Conservation (phyloP, 1,139 yeast genomes). For the Yarrowia galli region DNA sequence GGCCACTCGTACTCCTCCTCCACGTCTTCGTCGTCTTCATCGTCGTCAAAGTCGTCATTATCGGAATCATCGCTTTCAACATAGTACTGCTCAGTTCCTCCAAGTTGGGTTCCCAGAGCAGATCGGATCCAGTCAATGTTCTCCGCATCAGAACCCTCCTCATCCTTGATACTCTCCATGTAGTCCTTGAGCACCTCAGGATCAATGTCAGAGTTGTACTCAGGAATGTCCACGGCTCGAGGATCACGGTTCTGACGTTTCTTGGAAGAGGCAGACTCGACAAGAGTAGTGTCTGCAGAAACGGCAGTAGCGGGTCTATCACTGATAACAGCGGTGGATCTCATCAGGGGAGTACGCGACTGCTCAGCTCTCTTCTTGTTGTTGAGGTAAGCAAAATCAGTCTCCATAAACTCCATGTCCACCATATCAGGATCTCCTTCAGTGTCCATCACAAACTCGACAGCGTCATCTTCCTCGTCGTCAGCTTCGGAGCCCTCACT, state of each 20-base stretch:
- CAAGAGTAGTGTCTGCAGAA: neutral
- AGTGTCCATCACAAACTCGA: conserved; percentile 53
- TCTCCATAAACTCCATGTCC: conserved; percentile 41
- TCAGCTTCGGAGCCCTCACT: conserved; percentile 11
- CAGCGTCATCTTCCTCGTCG: conserved; percentile 42
- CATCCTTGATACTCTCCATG: neutral
- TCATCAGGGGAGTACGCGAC: conserved; percentile 18
- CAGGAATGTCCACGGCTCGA: conserved; percentile 18
- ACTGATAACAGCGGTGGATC: conserved; percentile 2
- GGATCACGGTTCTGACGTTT: neutral
- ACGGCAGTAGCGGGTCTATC: neutral
- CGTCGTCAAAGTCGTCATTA: conserved; percentile 9
- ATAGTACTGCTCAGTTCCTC: conserved; percentile 24
- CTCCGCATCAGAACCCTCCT: neutral
- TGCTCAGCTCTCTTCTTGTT: conserved; percentile 30
- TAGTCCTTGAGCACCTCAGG: conserved; percentile 11
- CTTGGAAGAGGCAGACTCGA: neutral
- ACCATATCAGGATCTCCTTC: conserved; percentile 42
- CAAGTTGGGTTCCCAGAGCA: conserved; percentile 22
- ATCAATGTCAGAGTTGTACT: conserved; percentile 27
- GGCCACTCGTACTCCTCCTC: conserved; percentile 24
- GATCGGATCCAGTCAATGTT: conserved; percentile 35
- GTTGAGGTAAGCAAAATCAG: conserved; percentile 35
- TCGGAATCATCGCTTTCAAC: conserved; percentile 20
- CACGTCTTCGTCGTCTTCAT: neutral